Conservation (phyloP, 2,329 filamentous ascomycete species). For the Clonostachys byssicola region DNA sequence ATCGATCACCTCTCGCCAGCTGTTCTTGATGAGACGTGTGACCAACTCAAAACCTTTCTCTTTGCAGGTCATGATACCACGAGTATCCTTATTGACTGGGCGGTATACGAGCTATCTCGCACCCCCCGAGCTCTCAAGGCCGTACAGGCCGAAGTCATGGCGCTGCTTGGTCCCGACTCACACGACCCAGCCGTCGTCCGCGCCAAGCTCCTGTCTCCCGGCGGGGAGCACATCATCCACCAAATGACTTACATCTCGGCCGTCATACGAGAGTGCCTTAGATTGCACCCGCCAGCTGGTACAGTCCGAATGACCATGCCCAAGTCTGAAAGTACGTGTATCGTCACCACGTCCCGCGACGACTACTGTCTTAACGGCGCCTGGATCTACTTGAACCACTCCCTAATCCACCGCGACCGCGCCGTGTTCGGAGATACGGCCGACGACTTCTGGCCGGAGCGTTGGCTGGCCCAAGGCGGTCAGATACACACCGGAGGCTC, state of each 20-base stretch:
- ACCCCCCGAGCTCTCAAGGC: conserved; percentile 63
- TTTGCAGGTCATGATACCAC: conserved; percentile 88
- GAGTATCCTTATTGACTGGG: conserved; percentile 75
- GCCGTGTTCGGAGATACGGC: conserved; percentile 22
- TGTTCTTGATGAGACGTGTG: conserved; percentile 39
- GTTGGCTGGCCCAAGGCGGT: conserved; percentile 16
- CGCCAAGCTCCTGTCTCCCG: conserved; percentile 13
- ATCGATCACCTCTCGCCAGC: conserved; percentile 11
- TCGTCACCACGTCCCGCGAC: background rate
- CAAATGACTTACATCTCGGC: conserved; percentile 27
- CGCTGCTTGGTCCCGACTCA: background rate
- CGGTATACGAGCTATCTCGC: conserved; percentile 74
- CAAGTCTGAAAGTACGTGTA: conserved; percentile 6
- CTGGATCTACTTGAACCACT: conserved; percentile 22
- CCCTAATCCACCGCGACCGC: conserved; percentile 23
- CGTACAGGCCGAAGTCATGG: conserved; percentile 66
- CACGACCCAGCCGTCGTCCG: conserved; percentile 15
- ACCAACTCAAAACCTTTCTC: conserved; percentile 79
- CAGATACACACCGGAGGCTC: background rate
- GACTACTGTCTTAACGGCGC: conserved; percentile 14
- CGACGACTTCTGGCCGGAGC: conserved; percentile 29
- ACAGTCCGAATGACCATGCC: conserved; percentile 17
- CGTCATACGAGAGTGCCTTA: conserved; percentile 29
- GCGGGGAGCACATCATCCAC: conserved; percentile 19
- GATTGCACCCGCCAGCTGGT: conserved; percentile 23